Percentiles rank a stretch among this genome's conserved stretches.
phyloP scores from a whole-genome alignment of 257 asterid species.

The Penstemon eatonii region DNA sequence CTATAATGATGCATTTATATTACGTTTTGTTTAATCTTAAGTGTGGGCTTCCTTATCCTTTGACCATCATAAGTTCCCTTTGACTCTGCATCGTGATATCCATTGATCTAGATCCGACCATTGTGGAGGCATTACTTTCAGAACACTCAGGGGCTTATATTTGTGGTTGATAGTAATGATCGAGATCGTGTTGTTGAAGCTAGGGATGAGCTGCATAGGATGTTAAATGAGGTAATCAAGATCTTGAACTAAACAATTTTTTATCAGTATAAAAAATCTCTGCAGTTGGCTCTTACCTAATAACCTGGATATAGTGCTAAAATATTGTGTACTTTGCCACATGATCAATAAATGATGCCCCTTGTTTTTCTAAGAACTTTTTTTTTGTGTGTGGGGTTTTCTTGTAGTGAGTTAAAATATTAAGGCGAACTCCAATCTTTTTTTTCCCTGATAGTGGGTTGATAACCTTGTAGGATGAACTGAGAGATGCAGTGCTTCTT shows the following conservation, averaged over 20 bases:
- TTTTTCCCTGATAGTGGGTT: conserved; percentile 2
- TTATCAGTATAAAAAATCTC: neutral
- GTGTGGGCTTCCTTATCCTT: neutral
- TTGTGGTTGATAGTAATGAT: conserved; percentile 82
- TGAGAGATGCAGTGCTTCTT: conserved; percentile 54
- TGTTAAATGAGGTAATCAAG: conserved; percentile 68
- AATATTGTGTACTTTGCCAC: neutral
- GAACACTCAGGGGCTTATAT: conserved; percentile 82
- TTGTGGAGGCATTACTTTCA: conserved; percentile 88
- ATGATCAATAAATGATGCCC: neutral
- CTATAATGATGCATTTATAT: neutral
- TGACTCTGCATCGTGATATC: conserved; percentile 5
- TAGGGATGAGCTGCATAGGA: conserved; percentile 80
- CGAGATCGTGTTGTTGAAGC: conserved; percentile 90
- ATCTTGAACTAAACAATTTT: neutral
- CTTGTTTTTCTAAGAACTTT: neutral
- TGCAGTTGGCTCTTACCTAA: neutral
- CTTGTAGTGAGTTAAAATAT: neutral
- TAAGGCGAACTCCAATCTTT: neutral
- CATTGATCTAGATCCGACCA: conserved; percentile 65
- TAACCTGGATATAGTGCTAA: neutral
- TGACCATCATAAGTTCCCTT: conserved; percentile 23
- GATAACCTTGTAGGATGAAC: conserved; percentile 42
- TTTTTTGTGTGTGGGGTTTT: too few species aligned
- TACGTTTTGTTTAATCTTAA: neutral